phyloP scores from a whole-genome alignment of 129 eudicot genomes.

The Helianthus tuberosus region DNA sequence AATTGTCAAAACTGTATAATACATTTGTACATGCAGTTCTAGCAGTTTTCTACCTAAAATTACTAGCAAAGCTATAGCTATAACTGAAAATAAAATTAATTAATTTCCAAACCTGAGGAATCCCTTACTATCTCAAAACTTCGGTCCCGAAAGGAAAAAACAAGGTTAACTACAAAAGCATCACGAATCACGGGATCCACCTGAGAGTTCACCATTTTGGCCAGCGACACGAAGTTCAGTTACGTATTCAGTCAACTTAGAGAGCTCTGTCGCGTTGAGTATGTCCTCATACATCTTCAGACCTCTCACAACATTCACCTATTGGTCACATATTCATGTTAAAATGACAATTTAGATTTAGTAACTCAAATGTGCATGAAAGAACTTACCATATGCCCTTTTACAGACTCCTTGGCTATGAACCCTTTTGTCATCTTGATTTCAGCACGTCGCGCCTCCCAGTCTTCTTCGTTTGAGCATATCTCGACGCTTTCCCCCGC shows the following conservation, averaged over 20 bases:
- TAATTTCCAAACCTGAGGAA: slow-evolving; percentile 75
- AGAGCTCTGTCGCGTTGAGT: slow-evolving; percentile 70
- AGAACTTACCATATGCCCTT: slow-evolving; percentile 91
- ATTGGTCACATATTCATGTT: slow-evolving; percentile 22
- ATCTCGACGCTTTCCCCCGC: slow-evolving; percentile 46
- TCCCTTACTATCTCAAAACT: slow-evolving; percentile 84
- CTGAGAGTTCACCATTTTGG: slow-evolving; percentile 98
- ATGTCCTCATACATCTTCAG: slow-evolving; percentile 85
- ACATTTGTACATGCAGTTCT: neutral
- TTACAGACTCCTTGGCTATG: slow-evolving; percentile 91
- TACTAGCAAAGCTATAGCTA: slow-evolving; percentile 24
- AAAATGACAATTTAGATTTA: slow-evolving; percentile 1
- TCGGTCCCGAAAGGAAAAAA: slow-evolving; percentile 76
- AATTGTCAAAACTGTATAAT: neutral
- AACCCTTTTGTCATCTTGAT: slow-evolving; percentile 96
- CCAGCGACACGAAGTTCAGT: slow-evolving; percentile 89
- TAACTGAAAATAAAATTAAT: slow-evolving; percentile 39
- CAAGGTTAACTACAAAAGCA: slow-evolving; percentile 77
- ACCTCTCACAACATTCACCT: slow-evolving; percentile 99
- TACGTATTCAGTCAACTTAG: slow-evolving; percentile 79
- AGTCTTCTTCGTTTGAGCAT: slow-evolving; percentile 76
- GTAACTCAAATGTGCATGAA: slow-evolving; percentile 17
- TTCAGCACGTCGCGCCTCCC: slow-evolving; percentile 78
- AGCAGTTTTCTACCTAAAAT: neutral
- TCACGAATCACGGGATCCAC: slow-evolving; percentile 95